These are phyloP conservation scores for Cutaneotrichosporon mucoides DNA, from an alignment of 1,284 basidiomycete genomes.

Conservation along the genomic window DNA sequence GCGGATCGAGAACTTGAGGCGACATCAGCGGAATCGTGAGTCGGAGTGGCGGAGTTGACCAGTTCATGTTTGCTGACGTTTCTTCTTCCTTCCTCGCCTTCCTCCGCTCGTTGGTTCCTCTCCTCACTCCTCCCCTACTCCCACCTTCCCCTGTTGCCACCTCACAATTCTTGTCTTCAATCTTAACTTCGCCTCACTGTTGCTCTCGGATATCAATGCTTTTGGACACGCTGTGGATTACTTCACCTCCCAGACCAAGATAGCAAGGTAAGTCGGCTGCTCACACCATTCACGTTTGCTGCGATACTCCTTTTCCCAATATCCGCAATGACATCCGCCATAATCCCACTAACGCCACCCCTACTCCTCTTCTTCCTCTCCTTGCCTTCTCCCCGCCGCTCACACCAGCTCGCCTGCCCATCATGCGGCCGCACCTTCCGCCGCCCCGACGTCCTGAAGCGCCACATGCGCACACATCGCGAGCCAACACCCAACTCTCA, in stretches of 20 bases:
- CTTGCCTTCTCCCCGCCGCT: neutral
- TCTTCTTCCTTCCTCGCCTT: too few species aligned
- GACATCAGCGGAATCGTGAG: conserved; percentile 4
- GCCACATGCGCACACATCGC: neutral
- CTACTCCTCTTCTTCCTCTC: neutral
- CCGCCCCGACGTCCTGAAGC: conserved; percentile 2
- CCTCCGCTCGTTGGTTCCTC: too few species aligned
- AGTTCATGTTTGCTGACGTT: too few species aligned
- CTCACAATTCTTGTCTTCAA: too few species aligned
- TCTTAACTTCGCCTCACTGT: too few species aligned
- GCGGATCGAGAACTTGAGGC: neutral
- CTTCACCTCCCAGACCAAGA: neutral
- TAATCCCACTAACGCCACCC: neutral
- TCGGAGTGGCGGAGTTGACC: neutral
- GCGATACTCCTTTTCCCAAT: too few species aligned
- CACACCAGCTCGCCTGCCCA: neutral
- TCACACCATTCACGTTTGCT: too few species aligned
- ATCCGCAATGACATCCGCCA: neutral
- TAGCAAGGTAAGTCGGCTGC: neutral
- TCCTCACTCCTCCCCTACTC: too few species aligned
- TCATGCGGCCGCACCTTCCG: conserved; percentile 1
- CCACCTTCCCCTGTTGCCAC: too few species aligned
- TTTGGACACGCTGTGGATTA: too few species aligned
- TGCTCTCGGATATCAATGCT: too few species aligned
- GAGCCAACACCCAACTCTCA: neutral